Conservation (phyloP, 345 rosid species). For the Garcia nutans region DNA sequence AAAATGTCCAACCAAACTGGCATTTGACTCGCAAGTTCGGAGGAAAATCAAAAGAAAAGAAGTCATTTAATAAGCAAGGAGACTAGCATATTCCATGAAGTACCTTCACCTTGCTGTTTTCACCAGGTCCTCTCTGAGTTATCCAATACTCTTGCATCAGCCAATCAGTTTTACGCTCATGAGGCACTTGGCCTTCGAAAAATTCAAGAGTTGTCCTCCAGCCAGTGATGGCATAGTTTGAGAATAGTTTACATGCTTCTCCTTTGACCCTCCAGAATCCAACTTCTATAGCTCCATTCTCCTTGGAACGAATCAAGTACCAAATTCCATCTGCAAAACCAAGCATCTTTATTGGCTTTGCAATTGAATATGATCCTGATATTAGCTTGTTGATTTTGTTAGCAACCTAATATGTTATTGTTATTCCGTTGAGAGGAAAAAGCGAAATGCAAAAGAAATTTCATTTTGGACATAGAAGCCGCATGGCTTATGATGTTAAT, state of each 20-base stretch:
- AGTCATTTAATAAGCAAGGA: background rate
- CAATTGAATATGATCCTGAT: background rate
- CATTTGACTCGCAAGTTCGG: conserved; percentile 20
- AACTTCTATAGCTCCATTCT: conserved; percentile 12
- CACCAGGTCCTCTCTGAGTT: conserved; percentile 25
- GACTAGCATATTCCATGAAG: background rate
- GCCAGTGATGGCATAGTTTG: conserved; percentile 37
- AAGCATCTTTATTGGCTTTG: background rate
- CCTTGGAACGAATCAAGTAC: conserved; percentile 36
- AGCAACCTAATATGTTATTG: background rate
- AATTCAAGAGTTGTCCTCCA: conserved; percentile 45
- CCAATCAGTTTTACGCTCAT: conserved; percentile 37
- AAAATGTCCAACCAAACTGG: conserved; percentile 30
- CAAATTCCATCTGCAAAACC: conserved; percentile 34
- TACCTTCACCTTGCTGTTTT: conserved; percentile 39
- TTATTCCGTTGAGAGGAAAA: background rate
- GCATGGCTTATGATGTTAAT: background rate
- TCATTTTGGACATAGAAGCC: background rate
- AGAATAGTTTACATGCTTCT: conserved; percentile 36
- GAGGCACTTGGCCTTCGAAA: conserved; percentile 34
- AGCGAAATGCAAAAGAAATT: background rate
- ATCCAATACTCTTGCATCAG: conserved; percentile 43
- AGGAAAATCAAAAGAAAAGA: conserved; percentile 18
- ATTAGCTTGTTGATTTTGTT: background rate
- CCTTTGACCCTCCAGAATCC: conserved; percentile 47